Conservation (phyloP, 2,329 filamentous ascomycete species). For the Alternaria novae-zelandiae region DNA sequence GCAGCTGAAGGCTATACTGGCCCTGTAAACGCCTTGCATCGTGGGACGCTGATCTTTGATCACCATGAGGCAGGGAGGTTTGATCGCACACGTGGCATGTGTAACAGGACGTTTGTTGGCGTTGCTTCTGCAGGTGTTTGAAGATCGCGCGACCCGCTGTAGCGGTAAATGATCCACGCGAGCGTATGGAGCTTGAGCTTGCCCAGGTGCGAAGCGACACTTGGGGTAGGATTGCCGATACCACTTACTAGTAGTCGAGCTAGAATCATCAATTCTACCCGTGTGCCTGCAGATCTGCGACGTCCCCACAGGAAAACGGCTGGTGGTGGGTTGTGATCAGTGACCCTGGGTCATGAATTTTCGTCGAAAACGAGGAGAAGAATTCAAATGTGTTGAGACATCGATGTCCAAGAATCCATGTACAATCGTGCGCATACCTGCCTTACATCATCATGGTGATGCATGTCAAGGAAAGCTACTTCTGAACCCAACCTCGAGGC, state of each 20-base stretch:
- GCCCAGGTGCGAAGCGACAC: background rate
- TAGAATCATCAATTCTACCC: background rate
- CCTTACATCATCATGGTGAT: background rate
- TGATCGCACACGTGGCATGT: slow-evolving; percentile 4
- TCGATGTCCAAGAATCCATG: background rate
- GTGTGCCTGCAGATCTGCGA: background rate
- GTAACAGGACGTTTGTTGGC: background rate
- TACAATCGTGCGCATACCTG: background rate
- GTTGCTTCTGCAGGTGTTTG: background rate
- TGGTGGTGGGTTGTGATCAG: background rate
- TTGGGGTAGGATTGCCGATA: background rate
- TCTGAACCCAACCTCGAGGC: background rate
- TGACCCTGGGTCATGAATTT: background rate
- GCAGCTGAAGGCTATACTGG: background rate
- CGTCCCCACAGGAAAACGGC: background rate
- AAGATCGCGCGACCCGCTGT: background rate
- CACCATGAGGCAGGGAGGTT: background rate
- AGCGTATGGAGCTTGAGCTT: background rate
- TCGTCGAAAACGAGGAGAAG: background rate
- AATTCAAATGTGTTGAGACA: background rate
- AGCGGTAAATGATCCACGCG: slow-evolving; percentile 1
- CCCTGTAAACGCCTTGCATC: background rate
- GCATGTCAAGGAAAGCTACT: background rate
- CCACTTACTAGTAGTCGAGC: background rate
- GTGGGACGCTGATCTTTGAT: background rate